Conservation (phyloP, 306 rosid species). For the Cyclanthera cordifolia region DNA sequence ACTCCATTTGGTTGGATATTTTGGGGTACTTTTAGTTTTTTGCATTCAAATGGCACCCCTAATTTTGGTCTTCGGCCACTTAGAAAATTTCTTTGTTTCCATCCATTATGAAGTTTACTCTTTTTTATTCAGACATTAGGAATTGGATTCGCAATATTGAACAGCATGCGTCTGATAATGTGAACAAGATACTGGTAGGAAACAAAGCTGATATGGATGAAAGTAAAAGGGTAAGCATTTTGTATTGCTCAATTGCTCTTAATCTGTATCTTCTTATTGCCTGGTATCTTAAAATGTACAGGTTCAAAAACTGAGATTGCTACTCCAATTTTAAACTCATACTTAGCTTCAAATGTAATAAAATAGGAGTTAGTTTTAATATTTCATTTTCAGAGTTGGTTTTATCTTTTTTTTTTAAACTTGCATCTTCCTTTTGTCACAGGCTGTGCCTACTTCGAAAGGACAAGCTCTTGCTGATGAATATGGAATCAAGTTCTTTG, state of each 20-base stretch:
- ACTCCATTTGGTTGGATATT: not conserved
- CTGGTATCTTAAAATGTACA: not conserved
- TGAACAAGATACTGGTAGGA: constrained; percentile 66
- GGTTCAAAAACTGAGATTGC: not conserved
- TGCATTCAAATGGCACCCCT: not conserved
- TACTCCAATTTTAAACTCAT: not conserved
- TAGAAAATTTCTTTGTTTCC: not conserved
- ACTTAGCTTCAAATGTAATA: not conserved
- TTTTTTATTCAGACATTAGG: constrained; percentile 48
- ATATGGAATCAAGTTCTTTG: constrained; percentile 76
- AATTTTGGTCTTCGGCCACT: not conserved
- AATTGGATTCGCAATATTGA: constrained; percentile 86
- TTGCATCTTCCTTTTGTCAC: not conserved
- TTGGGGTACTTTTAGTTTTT: not conserved
- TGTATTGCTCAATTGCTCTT: not conserved
- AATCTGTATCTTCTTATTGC: not conserved
- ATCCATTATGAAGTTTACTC: not conserved
- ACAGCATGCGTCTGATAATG: constrained; percentile 76
- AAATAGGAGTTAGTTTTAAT: not conserved
- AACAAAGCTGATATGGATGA: constrained; percentile 92
- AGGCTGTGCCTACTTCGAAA: constrained; percentile 75
- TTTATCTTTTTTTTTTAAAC: not conserved
- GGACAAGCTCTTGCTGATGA: constrained; percentile 95
- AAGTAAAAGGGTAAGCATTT: constrained; percentile 53
- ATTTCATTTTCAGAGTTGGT: not conserved